phyloP scores from a whole-genome alignment of 176 grass and related monocot species.

The bread wheat (Triticum aestivum) region IWGSC_CS_RefSeq_v2.1 NC_057812.1:87366486-87366985 shows the following conservation, averaged over 20 bases:
- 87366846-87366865: slow-evolving; percentile 73
- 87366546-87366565: background rate
- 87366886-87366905: slow-evolving; percentile 55
- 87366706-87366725: slow-evolving; percentile 58
- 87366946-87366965: too few relatives aligned
- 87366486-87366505: too few relatives aligned
- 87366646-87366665: slow-evolving; percentile 9
- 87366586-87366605: background rate
- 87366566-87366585: background rate
- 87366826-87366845: slow-evolving; percentile 72
- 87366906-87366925: slow-evolving; percentile 71
- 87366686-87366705: slow-evolving; percentile 53
- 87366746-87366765: slow-evolving; percentile 44
- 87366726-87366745: slow-evolving; percentile 56
- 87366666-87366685: slow-evolving; percentile 39
- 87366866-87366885: slow-evolving; percentile 51
- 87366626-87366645: slow-evolving; percentile 18
- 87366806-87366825: slow-evolving; percentile 35
- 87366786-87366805: slow-evolving; percentile 7
- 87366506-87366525: too few relatives aligned
- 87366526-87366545: too few relatives aligned
- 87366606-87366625: background rate
- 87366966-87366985: too few relatives aligned
- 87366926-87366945: slow-evolving; percentile 58
- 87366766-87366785: slow-evolving; percentile 10